Evolutionary conservation across 2,329 filamentous ascomycete genomes (phyloP).

Genomic region (Aspergillus sp.): DNA sequence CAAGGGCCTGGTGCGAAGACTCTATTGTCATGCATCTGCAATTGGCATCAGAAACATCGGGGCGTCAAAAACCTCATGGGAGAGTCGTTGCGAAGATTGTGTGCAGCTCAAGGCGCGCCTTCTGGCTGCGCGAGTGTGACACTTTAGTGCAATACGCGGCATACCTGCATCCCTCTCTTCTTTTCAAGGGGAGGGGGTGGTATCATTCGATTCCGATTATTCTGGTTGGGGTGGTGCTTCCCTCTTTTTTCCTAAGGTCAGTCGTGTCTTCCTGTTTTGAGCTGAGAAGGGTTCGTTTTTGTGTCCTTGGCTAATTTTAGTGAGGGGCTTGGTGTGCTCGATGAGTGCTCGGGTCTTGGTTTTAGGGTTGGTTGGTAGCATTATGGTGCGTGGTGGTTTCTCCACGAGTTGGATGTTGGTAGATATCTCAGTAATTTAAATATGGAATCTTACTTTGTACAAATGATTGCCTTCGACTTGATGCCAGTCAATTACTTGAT

Average conservation of each 20-base stretch:
- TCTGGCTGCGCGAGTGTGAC: slow-evolving; percentile 52
- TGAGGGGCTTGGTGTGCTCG: slow-evolving; percentile 21
- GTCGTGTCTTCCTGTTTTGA: slow-evolving; percentile 34
- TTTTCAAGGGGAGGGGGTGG: slow-evolving; percentile 35
- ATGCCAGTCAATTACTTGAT: no score
- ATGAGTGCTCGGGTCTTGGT: not conserved
- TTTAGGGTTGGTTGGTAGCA: not conserved
- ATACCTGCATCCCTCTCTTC: slow-evolving; percentile 53
- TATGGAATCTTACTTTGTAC: no score
- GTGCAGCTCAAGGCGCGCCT: slow-evolving; percentile 37
- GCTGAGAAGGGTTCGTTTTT: slow-evolving; percentile 23
- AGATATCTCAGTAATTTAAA: no score
- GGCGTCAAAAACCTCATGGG: slow-evolving; percentile 69
- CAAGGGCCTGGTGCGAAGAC: slow-evolving; percentile 76
- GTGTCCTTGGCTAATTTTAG: slow-evolving; percentile 34
- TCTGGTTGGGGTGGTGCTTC: slow-evolving; percentile 79
- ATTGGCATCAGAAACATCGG: slow-evolving; percentile 90
- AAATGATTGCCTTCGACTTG: not conserved
- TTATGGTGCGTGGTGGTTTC: not conserved
- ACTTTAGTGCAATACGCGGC: slow-evolving; percentile 97
- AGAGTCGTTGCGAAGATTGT: slow-evolving; percentile 94
- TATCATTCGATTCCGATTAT: slow-evolving; percentile 93
- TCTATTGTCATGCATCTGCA: slow-evolving; percentile 64
- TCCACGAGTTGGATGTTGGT: no score
- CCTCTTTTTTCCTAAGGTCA: slow-evolving; percentile 50